Base-by-base conservation (phyloP, 768 basidiomycete species). In the Amanita pallidorosea region DNA sequence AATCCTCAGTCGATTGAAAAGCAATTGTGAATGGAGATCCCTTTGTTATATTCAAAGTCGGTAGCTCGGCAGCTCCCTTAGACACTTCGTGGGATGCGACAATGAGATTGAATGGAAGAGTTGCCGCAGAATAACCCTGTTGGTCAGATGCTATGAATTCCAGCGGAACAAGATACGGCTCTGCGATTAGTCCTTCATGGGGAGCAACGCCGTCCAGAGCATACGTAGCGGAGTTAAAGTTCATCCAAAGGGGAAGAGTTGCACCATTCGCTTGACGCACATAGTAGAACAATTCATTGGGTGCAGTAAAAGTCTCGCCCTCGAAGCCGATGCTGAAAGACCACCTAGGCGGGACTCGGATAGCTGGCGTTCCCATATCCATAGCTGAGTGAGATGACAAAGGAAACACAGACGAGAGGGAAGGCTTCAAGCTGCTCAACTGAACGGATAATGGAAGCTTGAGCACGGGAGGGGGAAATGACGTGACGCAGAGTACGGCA, bases 311-410 rank as follows among this genome's bases (percentile, higher is more conserved):
- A 2, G 87, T 92, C 33, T 75, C 68, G 53, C 76, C 70, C 46
- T 81, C 67, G 57, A 96, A 79, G 12, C 93, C 94, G 52, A 97
- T 76, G 58, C 88, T 90, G 68, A 95, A 97, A 0, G 88, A 88
- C 91, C 92, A 95, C 41, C 69, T 65, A 6, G 78, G 78, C 1
- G 90, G 91, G 8, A 95, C 77, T 46, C 91, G 73, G 50, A 96
- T 61, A 45, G 74, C 69, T 49, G 83, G 82, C 45, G 66, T 69
- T 42, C 64, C 58, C 13, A 70, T 71, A 25, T 62, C 59, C 27
- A 89, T 67, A 12, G 81, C 77, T 18, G 86, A 85, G 40, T 71
- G 68, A 2, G 72, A 64, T n/a, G 77, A 68, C 36, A 89, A 66
- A 51, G 80, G 64, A 58, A 80, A 90, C 33, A 88, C 85, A 5